Conservation (phyloP, 2,329 filamentous ascomycete genomes). For the Paecilomyces niveus region DNA sequence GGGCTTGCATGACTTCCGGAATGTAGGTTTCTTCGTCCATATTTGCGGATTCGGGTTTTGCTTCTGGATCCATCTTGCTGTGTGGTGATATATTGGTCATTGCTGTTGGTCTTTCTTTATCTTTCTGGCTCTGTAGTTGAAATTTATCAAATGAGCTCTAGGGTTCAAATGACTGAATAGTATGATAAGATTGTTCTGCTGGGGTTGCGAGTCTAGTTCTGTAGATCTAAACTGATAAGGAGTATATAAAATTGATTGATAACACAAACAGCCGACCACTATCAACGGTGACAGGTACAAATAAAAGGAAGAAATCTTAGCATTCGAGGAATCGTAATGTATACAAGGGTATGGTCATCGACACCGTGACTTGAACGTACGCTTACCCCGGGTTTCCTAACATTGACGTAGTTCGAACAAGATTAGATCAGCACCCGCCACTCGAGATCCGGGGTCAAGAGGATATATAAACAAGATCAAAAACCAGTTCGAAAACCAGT, state of each 20-base stretch:
- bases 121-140: not conserved
- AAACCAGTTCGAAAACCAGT: too few relatives aligned
- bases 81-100: not conserved
- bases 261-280: not conserved
- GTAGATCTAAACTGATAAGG: not conserved
- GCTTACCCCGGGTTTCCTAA: constrained; percentile 5
- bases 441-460: not conserved
- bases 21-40: constrained; percentile 30
- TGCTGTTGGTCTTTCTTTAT: not conserved
- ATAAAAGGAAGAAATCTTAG: not conserved
- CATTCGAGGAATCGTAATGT: not conserved
- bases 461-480: too few relatives aligned
- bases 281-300: not conserved
- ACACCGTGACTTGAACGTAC: not conserved
- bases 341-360: not conserved
- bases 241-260: not conserved
- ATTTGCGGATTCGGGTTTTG: constrained; percentile 17
- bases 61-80: not conserved
- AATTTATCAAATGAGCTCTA: not conserved
- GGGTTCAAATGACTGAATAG: not conserved
- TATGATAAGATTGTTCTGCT: not conserved
- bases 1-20: constrained; percentile 30
- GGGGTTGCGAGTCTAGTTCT: not conserved
- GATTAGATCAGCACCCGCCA: constrained; percentile 13
- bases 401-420: constrained; percentile 13